Evolutionary conservation across 495 filamentous ascomycete genomes (phyloP).

Genomic region (Letharia columbiana): DNA sequence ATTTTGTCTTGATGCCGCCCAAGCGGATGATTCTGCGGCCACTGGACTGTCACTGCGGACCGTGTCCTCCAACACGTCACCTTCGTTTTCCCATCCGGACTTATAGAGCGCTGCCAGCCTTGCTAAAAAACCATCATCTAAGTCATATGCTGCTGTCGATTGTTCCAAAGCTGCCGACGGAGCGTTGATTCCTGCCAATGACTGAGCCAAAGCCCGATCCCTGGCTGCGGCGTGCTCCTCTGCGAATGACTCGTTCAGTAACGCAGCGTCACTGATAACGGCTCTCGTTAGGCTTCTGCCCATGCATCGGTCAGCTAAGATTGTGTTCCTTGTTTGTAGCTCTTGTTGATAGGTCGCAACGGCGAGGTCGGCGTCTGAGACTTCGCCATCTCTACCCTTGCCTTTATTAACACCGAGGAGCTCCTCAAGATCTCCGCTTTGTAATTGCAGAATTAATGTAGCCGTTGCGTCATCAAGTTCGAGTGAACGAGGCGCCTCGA

Average conservation of each 20-base stretch:
- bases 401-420: conserved; percentile 26
- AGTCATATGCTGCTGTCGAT: too few relatives aligned
- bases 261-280: too few relatives aligned
- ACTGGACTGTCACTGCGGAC: not conserved
- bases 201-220: too few relatives aligned
- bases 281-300: too few relatives aligned
- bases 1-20: conserved; percentile 20
- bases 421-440: conserved; percentile 27
- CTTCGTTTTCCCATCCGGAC: not conserved
- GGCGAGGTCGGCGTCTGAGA: conserved; percentile 29
- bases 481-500: not conserved
- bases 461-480: conserved; percentile 16
- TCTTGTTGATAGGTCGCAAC: conserved; percentile 27
- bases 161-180: too few relatives aligned
- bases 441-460: conserved; percentile 24
- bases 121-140: too few relatives aligned
- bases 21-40: conserved; percentile 24
- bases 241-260: too few relatives aligned
- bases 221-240: too few relatives aligned
- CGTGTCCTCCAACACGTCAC: not conserved
- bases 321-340: conserved; percentile 16
- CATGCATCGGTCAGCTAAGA: conserved; percentile 6
- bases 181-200: too few relatives aligned
- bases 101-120: too few relatives aligned
- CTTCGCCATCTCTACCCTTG: conserved; percentile 26